A percentile compares a stretch with the other conserved stretches of the same genome.
Conservation (phyloP, 2,329 filamentous ascomycete genomes). For the Neonectria magnoliae region DNA sequence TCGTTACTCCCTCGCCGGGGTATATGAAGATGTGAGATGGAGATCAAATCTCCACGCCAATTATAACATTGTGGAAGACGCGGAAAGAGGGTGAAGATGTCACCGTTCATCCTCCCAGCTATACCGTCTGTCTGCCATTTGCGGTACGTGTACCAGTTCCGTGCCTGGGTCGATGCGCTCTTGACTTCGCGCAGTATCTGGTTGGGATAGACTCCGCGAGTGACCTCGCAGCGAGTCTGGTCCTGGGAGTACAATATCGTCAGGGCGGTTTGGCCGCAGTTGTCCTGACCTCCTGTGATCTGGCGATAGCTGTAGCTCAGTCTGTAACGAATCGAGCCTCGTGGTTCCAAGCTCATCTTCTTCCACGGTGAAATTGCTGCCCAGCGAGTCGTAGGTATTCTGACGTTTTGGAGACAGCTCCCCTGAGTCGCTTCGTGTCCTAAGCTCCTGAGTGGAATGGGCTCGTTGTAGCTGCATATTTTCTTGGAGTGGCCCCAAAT, state of each 20-base stretch:
- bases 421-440: conserved; percentile 11
- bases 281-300: conserved; percentile 1
- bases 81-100: not conserved
- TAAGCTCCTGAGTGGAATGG: conserved; percentile 1
- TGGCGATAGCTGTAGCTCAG: not conserved
- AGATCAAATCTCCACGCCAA: not conserved
- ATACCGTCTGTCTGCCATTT: conserved; percentile 59
- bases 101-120: conserved; percentile 59
- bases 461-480: conserved; percentile 50
- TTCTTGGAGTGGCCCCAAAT: conserved; percentile 63
- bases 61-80: conserved; percentile 6
- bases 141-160: conserved; percentile 62
- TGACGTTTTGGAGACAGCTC: conserved; percentile 11
- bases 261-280: conserved; percentile 1
- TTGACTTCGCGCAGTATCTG: conserved; percentile 42
- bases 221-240: not conserved
- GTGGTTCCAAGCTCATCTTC: conserved; percentile 55
- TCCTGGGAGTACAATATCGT: conserved; percentile 15
- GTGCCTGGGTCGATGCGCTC: conserved; percentile 56
- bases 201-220: conserved; percentile 5
- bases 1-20: conserved; percentile 11
- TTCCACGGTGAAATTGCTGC: conserved; percentile 67
- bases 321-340: conserved; percentile 34
- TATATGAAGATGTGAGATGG: conserved; percentile 14
- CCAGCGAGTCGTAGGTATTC: conserved; percentile 55